A percentile compares a stretch with the other conserved stretches of the same genome.
Conservation (phyloP, 768 basidiomycete species). For the Tricholoma bakamatsutake region DNA sequence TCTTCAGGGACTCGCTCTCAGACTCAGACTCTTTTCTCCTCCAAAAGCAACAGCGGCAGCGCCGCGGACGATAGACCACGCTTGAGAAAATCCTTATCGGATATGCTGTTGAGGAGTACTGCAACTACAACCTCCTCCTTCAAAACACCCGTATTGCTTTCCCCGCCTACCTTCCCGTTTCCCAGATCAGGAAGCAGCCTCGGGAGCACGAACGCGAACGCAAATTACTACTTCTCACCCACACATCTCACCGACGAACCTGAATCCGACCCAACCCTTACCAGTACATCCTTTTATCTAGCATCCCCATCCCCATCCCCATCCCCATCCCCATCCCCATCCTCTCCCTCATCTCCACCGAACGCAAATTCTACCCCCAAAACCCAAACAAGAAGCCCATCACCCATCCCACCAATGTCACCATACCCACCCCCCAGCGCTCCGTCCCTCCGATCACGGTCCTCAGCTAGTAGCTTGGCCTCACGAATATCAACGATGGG, state of each 20-base stretch:
- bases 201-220: background rate
- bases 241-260: background rate
- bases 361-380: background rate
- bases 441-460: slow-evolving; percentile 6
- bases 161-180: background rate
- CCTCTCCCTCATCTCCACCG: background rate
- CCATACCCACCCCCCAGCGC: background rate
- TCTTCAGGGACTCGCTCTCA: slow-evolving; percentile 17
- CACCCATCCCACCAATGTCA: background rate
- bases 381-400: background rate
- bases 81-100: slow-evolving; percentile 8
- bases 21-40: slow-evolving; percentile 1
- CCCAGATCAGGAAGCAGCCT: background rate
- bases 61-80: slow-evolving; percentile 6
- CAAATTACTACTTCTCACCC: background rate
- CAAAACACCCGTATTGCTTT: background rate
- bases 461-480: slow-evolving; percentile 1
- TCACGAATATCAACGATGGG: slow-evolving; percentile 1
- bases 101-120: slow-evolving; percentile 4
- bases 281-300: too few relatives aligned
- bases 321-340: background rate
- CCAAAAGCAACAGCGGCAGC: background rate
- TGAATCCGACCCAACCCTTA: background rate
- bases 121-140: background rate
- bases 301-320: background rate